These are phyloP conservation scores for Candida freyschussii DNA, from an alignment of 1,139 yeast species.

Conservation along the genomic window DNA sequence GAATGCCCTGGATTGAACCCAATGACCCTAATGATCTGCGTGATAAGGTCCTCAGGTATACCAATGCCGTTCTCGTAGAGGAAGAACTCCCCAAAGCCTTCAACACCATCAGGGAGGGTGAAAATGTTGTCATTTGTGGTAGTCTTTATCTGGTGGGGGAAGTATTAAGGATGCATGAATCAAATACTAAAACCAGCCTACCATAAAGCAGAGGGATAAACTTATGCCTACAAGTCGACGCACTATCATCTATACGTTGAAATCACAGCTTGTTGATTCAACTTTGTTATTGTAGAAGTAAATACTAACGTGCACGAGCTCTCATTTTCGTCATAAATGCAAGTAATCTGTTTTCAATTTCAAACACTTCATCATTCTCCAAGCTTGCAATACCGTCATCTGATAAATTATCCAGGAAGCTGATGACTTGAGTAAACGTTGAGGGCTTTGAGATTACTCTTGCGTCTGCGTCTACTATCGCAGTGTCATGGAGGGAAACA, in stretches of 20 bases:
- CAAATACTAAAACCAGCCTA: slow-evolving; percentile 1
- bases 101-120: slow-evolving; percentile 11
- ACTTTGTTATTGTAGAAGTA: neutral
- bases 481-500: too few species aligned
- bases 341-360: slow-evolving; percentile 19
- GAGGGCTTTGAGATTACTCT: too few species aligned
- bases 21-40: slow-evolving; percentile 38
- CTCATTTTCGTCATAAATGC: slow-evolving; percentile 20
- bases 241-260: too few species aligned
- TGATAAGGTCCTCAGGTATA: slow-evolving; percentile 30
- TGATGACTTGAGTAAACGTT: neutral
- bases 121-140: slow-evolving; percentile 65
- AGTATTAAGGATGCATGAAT: slow-evolving; percentile 40
- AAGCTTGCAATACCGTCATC: slow-evolving; percentile 9
- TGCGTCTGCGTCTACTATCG: too few species aligned
- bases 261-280: neutral
- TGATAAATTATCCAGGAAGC: slow-evolving; percentile 4
- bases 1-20: slow-evolving; percentile 88
- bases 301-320: slow-evolving; percentile 1
- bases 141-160: slow-evolving; percentile 75
- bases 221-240: too few species aligned
- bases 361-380: slow-evolving; percentile 14
- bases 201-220: neutral
- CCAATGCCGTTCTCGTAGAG: slow-evolving; percentile 29
- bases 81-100: slow-evolving; percentile 19